phyloP scores from a whole-genome alignment of 129 eudicot genomes.

The Apium graveolens region DNA sequence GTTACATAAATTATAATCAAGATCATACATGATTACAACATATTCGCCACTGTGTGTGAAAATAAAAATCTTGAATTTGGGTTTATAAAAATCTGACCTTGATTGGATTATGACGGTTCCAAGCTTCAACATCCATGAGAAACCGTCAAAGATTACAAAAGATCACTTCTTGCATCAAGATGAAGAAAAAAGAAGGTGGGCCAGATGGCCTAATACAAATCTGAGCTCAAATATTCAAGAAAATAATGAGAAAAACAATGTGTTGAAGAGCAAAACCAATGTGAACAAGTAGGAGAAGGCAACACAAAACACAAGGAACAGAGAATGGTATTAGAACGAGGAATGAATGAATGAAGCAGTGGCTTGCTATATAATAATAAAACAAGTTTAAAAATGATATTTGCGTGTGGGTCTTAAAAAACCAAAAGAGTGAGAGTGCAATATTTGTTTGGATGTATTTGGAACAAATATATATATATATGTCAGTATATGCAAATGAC shows the following conservation, averaged over 20 bases:
- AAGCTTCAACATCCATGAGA: slow-evolving; percentile 57
- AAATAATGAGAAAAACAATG: background rate
- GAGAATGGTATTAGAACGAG: background rate
- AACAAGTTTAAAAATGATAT: background rate
- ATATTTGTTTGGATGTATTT: background rate
- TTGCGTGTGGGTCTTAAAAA: background rate
- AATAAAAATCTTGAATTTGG: background rate
- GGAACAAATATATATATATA: background rate
- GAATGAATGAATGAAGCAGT: slow-evolving; percentile 5
- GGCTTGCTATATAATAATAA: background rate
- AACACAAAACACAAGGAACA: background rate
- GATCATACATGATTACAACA: background rate
- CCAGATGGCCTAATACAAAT: slow-evolving; percentile 24
- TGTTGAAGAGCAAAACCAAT: background rate
- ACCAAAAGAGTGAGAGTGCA: background rate
- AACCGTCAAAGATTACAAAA: slow-evolving; percentile 24
- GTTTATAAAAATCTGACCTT: slow-evolving; percentile 30
- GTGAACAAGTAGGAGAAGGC: slow-evolving; percentile 7
- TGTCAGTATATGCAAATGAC: too few relatives aligned
- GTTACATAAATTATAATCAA: background rate
- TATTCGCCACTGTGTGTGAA: background rate
- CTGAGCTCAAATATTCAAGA: slow-evolving; percentile 9
- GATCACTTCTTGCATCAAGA: slow-evolving; percentile 17
- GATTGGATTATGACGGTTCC: slow-evolving; percentile 38
- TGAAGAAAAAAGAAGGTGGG: background rate